phyloP scores from a whole-genome alignment of 2,329 filamentous ascomycete genomes.

The Paraphoma sp. region DNA sequence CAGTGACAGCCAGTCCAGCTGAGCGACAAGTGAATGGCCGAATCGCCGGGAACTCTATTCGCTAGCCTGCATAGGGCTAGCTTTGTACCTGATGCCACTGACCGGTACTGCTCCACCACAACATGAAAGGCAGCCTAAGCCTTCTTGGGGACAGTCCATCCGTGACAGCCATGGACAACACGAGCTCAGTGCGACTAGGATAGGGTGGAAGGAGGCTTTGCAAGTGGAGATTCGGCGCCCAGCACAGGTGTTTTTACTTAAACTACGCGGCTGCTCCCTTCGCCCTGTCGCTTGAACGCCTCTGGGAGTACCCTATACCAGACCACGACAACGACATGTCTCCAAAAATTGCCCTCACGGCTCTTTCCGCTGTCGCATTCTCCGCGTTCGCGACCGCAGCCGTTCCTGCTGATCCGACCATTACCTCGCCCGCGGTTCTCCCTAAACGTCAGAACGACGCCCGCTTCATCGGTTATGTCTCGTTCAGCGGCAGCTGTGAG shows the following conservation, averaged over 20 bases:
- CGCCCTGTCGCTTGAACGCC: background rate
- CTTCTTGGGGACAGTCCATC: constrained; percentile 11
- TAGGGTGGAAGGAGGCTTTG: constrained; percentile 15
- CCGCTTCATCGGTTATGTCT: constrained; percentile 34
- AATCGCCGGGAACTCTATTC: constrained; percentile 1
- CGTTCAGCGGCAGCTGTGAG: constrained; percentile 29
- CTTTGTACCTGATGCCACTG: constrained; percentile 7
- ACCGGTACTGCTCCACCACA: constrained; percentile 7
- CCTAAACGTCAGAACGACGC: constrained; percentile 30
- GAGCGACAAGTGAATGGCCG: constrained; percentile 1
- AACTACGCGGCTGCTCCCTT: constrained; percentile 2
- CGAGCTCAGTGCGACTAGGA: constrained; percentile 10
- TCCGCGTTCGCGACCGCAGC: constrained; percentile 20
- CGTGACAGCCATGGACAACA: constrained; percentile 6
- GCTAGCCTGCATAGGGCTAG: constrained; percentile 8
- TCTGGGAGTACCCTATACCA: background rate
- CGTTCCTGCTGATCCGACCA: constrained; percentile 36
- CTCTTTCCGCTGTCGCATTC: constrained; percentile 20
- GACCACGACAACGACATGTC: constrained; percentile 16
- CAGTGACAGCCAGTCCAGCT: constrained; percentile 7
- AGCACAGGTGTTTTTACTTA: constrained; percentile 8
- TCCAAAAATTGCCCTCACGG: constrained; percentile 13
- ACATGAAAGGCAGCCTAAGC: constrained; percentile 2
- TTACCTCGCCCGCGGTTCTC: constrained; percentile 35
- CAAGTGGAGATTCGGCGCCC: constrained; percentile 1